Base-by-base conservation (phyloP, 371 early-diverging fungal species). In the Batrachochytrium dendrobatidis region DNA sequence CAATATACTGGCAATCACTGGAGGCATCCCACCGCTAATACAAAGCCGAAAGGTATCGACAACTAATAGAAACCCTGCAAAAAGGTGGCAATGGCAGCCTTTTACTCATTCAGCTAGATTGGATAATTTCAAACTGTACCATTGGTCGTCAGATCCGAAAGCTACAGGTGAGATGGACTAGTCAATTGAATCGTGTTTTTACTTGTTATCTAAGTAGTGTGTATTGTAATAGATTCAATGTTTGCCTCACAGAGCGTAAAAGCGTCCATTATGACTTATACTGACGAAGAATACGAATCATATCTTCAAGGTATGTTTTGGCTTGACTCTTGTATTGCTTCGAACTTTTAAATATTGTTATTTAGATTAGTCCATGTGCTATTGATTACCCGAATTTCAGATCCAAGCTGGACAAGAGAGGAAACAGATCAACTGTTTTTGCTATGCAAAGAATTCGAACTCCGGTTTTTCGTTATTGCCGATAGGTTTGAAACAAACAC, bases 391-490 rank as follows among this genome's bases (percentile, higher is more conserved):
- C 29, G 20, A 56, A 15, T 34, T 29, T 10, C 59, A 80, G 87
- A 84, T 56, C 65, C 79, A 4, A 84, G 82, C 28, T 95, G 96
- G 96, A 81, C 86, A 17, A 79, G 80, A 50, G 85, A 83, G 20
- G 95, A 95, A 57, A 94, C 95, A 0, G 86, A 84, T 65, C 85
- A 92, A 51, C 72, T 95, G 25, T 82, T 90, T 54, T 71, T 75
- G 10, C 68, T 94, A 33, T 92, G 92, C 62, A 66, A 74, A 55
- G 66, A 74, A 54, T 92, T 82, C 59, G 92, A 94, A 64, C 67
- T 91, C 53, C 77, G 91, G 18, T 95, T 89, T 71, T 69, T 85
- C 20, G 83, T 95, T 1, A 87, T 94, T 53, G 78, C 76, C 43
- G 95, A 95, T 67, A 77, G 94, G 35, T 94, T 88, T 63, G 74